Evolutionary conservation across 2,329 filamentous ascomycete species (phyloP), one percentile per base, ranked within the genome.

Genomic region (Tolypocladium sp.): DNA sequence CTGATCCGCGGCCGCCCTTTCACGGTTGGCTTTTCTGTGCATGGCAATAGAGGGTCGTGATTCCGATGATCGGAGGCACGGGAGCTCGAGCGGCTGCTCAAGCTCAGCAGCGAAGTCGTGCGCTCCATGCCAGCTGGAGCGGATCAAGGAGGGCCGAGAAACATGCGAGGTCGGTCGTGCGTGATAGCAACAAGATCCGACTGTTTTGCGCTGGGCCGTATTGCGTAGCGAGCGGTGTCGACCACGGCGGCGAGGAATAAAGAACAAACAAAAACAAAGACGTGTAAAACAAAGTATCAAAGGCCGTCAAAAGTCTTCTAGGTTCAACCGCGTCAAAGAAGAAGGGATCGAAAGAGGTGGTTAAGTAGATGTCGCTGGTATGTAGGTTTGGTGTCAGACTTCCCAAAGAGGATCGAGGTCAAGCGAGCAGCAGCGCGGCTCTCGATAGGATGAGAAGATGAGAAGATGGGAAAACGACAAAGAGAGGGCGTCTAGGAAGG

Each of bases 1-100:
- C 75, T 76, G 27, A 81, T 67, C 58, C 76, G 70, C 55, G 79
- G 68, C 58, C 69, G 73, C 22, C 73, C 68, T 62, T 75, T 73
- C 55, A 74, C 69, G 15, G 65, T 63, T 4, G 69, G 65, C 49
- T 66, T 68, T 38, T 67, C 68, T 10, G 69, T 65, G 58, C 70
- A 70, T 2, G 73, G 73, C 20, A 76, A 60, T 49, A 76, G 57
- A 30, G 69, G 66, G 25, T 74, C 72, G 56, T 67, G 64, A 55
- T 70, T 71, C 60, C 67, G 67, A 59, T 67, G 66, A 38, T 64
- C 60, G 20, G 69, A 69, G 54, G 64, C 63, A 59, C 65, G 66
- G 46, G 70, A 70, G 64, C 68, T 74, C 51, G 71, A 70, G 53
- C 70, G 69, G 66, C 71, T 72, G 65, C 71, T 71, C 62, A 70